Evolutionary conservation across 805 yeast species (phyloP), one percentile per base, ranked within the genome.

Genomic region (Saccharomycopsis capsularis): DNA sequence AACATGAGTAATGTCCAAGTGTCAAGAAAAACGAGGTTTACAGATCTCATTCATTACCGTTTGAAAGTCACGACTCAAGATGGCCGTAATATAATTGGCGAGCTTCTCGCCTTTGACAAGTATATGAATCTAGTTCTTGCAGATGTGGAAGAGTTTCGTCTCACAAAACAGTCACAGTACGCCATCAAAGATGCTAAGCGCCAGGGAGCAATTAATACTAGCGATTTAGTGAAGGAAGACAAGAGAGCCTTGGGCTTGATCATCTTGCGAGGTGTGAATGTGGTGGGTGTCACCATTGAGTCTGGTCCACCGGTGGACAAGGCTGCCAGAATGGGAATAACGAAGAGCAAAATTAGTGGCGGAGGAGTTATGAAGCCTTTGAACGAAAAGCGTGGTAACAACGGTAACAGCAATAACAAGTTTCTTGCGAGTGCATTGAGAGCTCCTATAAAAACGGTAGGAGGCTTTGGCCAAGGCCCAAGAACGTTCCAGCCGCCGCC

Each of bases 181-280:
- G 68, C 70, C 19, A 48, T 68, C 39, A 60, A 57, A 38, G 70
- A 68, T 35, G 56, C 71, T 37, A 60, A 66, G 32, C 57, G 58
- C 41, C 45, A 62, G 52, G 53, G 60, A 54, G 21, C 68, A 62
- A 53, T 62, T 70, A 57, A 67, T 62, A 54, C 67, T 21, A 70
- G 67, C 48, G 64, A 74, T 11, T 52, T 58, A 18, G 61, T 74
- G 25, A 71, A 70, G 36, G 85, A 82, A 52, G 90, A 84, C 54
- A 86, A 81, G 59, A 71, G 98, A 50, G 68, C 79, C 3, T 66
- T 93, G 22, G 98, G 98, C 0, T 72, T 93, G 45, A 75, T 86
- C 1, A 83, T 91, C 34, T 68, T 91, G 41, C 74, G 98, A 57
- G 99, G 99, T 2, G 96, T 88, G 56, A 85, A 83, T 56, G 79